phyloP scores from a whole-genome alignment of 768 basidiomycete species.

The Pleurotus djamor region DNA sequence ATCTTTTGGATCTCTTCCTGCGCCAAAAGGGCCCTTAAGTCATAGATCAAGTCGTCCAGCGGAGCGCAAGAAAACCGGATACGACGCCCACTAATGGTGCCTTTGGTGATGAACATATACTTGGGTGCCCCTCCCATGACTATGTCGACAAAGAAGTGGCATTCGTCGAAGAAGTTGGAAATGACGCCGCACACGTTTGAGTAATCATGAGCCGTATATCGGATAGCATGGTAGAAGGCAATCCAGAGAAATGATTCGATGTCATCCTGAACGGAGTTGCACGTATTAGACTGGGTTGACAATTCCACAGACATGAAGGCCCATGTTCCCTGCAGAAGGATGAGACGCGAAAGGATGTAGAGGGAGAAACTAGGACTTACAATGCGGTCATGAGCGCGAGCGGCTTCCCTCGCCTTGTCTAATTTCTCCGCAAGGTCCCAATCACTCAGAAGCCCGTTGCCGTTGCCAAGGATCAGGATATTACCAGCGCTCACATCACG shows the following conservation, averaged over 20 bases:
- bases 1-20: no score
- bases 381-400: not conserved
- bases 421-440: constrained; percentile 5
- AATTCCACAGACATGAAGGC: constrained; percentile 25
- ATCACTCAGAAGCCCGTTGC: constrained; percentile 5
- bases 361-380: not conserved
- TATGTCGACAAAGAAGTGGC: no score
- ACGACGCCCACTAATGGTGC: no score
- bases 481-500: constrained; percentile 10
- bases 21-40: no score
- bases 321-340: constrained; percentile 26
- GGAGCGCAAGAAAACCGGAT: no score
- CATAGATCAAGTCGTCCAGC: no score
- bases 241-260: constrained; percentile 27
- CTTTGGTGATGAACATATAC: no score
- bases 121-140: no score
- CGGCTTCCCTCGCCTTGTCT: not conserved
- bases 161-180: no score
- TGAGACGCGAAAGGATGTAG: no score
- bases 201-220: constrained; percentile 8
- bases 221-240: constrained; percentile 12
- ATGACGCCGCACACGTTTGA: no score
- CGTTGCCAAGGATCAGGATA: not conserved
- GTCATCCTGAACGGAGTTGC: constrained; percentile 22
- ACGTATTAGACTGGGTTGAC: constrained; percentile 12